Conservation (phyloP, 192 early-diverging fungal species). For the Backusella morwellensis region DNA sequence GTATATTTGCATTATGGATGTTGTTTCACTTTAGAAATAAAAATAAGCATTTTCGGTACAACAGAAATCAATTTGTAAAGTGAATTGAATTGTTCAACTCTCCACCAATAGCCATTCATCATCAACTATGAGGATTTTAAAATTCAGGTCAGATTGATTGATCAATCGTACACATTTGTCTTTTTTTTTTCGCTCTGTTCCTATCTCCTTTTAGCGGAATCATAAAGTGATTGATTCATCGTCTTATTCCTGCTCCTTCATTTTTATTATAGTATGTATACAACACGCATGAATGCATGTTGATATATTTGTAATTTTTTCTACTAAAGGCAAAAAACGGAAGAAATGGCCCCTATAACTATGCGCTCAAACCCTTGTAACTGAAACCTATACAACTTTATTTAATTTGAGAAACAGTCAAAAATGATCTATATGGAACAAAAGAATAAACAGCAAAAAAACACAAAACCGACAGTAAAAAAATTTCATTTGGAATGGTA, state of each 20-base stretch:
- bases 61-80: background rate
- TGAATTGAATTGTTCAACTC: background rate
- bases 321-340: background rate
- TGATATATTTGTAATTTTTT: background rate
- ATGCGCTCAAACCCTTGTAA: background rate
- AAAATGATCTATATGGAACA: background rate
- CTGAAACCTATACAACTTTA: background rate
- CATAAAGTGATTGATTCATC: background rate
- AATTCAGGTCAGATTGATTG: background rate
- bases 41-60: background rate
- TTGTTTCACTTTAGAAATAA: background rate
- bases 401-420: background rate
- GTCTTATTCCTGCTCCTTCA: background rate
- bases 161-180: background rate
- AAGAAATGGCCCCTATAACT: background rate
- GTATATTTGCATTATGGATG: background rate
- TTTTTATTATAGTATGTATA: background rate
- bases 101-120: background rate
- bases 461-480: background rate
- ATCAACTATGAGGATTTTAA: background rate
- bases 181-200: background rate
- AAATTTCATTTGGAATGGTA: background rate
- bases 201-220: background rate
- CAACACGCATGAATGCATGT: background rate
- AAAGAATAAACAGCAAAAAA: background rate